A percentile compares a stretch with the other conserved stretches of the same genome.
Conservation (phyloP, 495 filamentous ascomycete species). For the Pyronema domesticum region DNA sequence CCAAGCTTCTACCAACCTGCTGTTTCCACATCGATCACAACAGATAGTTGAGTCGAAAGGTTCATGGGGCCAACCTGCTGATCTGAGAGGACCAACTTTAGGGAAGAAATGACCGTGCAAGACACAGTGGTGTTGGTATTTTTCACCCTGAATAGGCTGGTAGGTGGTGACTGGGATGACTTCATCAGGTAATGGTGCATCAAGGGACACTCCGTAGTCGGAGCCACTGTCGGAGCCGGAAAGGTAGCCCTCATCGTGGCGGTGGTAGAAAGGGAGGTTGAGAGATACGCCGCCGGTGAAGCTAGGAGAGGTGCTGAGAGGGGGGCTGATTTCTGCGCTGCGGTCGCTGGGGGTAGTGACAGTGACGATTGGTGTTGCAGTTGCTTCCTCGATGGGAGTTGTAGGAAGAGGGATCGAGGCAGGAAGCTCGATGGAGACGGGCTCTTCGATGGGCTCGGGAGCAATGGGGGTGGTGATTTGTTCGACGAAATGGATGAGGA, state of each 20-base stretch:
- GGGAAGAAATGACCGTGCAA: conserved; percentile 5
- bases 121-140: conserved; percentile 1
- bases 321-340: neutral
- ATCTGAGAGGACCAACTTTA: conserved; percentile 1
- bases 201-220: conserved; percentile 1
- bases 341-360: neutral
- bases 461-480: neutral
- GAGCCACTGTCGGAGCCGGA: neutral
- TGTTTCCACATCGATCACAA: neutral
- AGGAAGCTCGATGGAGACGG: neutral
- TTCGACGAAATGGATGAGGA: neutral
- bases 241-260: conserved; percentile 1
- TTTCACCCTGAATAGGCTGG: neutral
- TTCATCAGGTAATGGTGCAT: neutral
- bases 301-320: neutral
- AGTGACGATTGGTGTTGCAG: neutral
- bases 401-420: neutral
- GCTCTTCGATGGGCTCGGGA: neutral
- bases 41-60: neutral
- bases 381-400: neutral
- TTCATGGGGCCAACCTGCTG: neutral
- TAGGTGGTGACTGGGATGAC: neutral
- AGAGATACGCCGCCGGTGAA: neutral
- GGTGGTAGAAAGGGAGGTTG: neutral
- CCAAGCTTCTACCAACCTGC: neutral